phyloP scores from a whole-genome alignment of 2,329 filamentous ascomycete species.

The Cladosporium sp. region DNA sequence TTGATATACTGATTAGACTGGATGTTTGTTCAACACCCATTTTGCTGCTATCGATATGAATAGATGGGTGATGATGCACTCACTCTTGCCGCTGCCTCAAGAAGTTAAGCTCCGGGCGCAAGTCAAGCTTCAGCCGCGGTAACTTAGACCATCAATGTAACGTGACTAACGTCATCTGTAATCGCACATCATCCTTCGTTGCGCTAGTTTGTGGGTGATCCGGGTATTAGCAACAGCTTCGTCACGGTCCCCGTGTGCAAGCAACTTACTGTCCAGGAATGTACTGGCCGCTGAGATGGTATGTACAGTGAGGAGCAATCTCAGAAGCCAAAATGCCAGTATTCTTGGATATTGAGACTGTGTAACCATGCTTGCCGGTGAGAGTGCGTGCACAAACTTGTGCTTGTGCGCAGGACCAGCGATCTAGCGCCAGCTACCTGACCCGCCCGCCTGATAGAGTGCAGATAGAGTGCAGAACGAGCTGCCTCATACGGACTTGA shows the following conservation, averaged over 20 bases:
- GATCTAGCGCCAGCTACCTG: neutral
- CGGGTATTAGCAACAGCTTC: neutral
- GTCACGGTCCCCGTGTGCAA: neutral
- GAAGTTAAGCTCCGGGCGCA: slow-evolving; percentile 6
- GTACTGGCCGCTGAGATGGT: neutral
- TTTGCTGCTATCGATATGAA: neutral
- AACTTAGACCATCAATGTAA: slow-evolving; percentile 3
- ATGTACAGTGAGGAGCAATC: neutral
- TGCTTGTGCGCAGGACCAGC: neutral
- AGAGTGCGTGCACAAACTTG: neutral
- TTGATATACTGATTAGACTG: neutral
- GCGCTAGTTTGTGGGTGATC: neutral
- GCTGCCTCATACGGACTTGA: slow-evolving; percentile 17
- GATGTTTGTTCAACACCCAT: neutral
- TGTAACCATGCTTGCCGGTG: neutral
- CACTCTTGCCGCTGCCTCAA: neutral
- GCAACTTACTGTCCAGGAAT: neutral
- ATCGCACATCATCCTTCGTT: neutral
- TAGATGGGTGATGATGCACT: neutral
- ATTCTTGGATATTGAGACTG: neutral
- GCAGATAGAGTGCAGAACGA: slow-evolving; percentile 4
- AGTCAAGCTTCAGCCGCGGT: slow-evolving; percentile 13
- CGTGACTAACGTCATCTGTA: slow-evolving; percentile 12
- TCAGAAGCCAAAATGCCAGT: neutral
- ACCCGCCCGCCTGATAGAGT: slow-evolving; percentile 14